These are phyloP conservation scores for Stromatinia cepivora DNA, from an alignment of 2,329 filamentous ascomycete species.

Conservation along the genomic window DNA sequence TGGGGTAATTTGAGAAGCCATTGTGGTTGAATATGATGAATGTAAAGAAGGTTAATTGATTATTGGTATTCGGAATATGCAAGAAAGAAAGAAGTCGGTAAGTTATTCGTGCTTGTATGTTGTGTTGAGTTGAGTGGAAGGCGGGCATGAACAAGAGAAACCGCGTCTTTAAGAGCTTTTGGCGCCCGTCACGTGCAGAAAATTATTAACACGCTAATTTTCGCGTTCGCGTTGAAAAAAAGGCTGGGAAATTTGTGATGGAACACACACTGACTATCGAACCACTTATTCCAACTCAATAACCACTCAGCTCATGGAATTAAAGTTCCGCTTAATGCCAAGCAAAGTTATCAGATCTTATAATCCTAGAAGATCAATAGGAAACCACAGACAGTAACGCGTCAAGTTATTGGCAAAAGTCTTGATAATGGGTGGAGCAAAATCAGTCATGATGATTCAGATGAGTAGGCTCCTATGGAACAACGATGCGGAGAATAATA, in stretches of 20 bases:
- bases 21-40: constrained; percentile 43
- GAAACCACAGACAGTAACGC: constrained; percentile 7
- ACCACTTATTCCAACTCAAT: constrained; percentile 1
- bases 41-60: constrained; percentile 17
- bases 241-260: constrained; percentile 20
- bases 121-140: neutral
- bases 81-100: constrained; percentile 27
- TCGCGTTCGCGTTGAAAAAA: constrained; percentile 22
- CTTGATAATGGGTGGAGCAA: constrained; percentile 20
- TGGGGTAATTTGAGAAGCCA: constrained; percentile 75
- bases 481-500: neutral
- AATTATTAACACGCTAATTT: constrained; percentile 20
- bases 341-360: constrained; percentile 35
- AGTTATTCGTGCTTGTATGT: constrained; percentile 16
- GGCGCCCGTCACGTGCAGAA: constrained; percentile 17
- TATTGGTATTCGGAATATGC: constrained; percentile 27
- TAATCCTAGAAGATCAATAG: constrained; percentile 27
- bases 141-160: constrained; percentile 3
- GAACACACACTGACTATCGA: constrained; percentile 7
- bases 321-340: neutral
- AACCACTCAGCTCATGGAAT: constrained; percentile 7
- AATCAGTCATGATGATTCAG: constrained; percentile 20
- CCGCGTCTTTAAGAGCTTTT: constrained; percentile 21
- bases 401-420: constrained; percentile 7
- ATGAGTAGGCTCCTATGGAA: neutral